Evolutionary conservation across 2,329 filamentous ascomycete genomes (phyloP).

Genomic region (Neopestalotiopsis rosae): DNA sequence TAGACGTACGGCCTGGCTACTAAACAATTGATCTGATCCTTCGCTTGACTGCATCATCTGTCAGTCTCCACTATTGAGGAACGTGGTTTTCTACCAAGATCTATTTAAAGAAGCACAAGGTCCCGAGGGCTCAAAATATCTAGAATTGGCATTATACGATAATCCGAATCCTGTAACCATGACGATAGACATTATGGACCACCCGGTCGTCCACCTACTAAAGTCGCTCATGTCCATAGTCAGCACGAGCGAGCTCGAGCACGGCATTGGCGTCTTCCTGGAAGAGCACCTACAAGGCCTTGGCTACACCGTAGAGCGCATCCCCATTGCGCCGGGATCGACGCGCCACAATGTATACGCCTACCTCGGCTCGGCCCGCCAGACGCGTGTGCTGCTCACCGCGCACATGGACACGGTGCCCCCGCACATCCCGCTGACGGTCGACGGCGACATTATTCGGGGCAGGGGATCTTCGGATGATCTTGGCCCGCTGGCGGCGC

Average conservation of each 20-base stretch:
- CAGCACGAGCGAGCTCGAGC: constrained; percentile 42
- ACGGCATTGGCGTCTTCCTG: constrained; percentile 39
- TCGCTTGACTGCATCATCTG: no score
- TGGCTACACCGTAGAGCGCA: constrained; percentile 42
- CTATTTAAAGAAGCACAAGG: no score
- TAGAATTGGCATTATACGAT: no score
- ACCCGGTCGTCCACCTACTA: constrained; percentile 35
- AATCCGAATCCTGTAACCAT: not conserved
- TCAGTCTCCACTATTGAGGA: no score
- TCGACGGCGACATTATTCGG: constrained; percentile 42
- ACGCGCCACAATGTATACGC: constrained; percentile 44
- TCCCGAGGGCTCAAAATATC: no score
- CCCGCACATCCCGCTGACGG: constrained; percentile 57
- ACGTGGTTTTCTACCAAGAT: no score
- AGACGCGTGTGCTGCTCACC: constrained; percentile 39
- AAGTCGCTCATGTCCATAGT: constrained; percentile 41
- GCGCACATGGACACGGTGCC: constrained; percentile 49
- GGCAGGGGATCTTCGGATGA: constrained; percentile 51
- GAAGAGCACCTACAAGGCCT: constrained; percentile 35
- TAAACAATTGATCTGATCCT: no score
- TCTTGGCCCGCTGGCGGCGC: constrained; percentile 48
- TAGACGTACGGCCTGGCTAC: no score
- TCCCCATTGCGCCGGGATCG: constrained; percentile 37
- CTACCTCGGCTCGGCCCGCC: constrained; percentile 37
- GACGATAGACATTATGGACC: not conserved